Percentiles rank a stretch among this genome's conserved stretches.
Conservation (phyloP, 352 stramenopile genomes). For the Globisporangium irregulare region DNA sequence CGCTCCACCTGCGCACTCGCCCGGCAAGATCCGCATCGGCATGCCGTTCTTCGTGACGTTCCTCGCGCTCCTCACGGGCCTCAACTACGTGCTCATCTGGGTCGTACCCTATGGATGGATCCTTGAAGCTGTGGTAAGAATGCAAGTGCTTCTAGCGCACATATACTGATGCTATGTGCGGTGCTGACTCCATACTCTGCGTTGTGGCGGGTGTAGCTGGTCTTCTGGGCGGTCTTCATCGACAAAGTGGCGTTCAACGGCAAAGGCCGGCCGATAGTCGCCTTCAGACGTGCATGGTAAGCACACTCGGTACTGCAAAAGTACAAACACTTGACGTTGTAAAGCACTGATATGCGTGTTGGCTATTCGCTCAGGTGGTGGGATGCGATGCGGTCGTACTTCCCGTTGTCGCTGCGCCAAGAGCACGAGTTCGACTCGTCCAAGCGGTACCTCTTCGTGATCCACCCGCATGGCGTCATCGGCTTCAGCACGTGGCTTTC, state of each 20-base stretch:
- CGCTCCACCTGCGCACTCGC: not conserved
- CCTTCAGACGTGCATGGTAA: constrained; percentile 34
- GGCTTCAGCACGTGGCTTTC: constrained; percentile 45
- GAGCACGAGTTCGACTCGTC: constrained; percentile 34
- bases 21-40: constrained; percentile 6
- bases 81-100: constrained; percentile 30
- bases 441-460: constrained; percentile 41
- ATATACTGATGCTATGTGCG: not conserved
- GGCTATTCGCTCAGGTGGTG: constrained; percentile 28
- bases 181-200: not conserved
- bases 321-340: not conserved
- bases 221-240: constrained; percentile 28
- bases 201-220: constrained; percentile 17
- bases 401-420: constrained; percentile 36
- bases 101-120: constrained; percentile 26
- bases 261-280: constrained; percentile 26
- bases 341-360: not conserved
- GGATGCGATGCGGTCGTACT: constrained; percentile 37
- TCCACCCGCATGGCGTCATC: constrained; percentile 53
- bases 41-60: constrained; percentile 14
- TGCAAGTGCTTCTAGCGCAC: no score
- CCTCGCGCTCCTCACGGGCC: constrained; percentile 19
- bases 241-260: constrained; percentile 44
- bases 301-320: not conserved
- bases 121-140: constrained; percentile 21